These are phyloP conservation scores for Rhodosorus marinus DNA, from an alignment of 23 red algal species.

Conservation along the genomic window DNA sequence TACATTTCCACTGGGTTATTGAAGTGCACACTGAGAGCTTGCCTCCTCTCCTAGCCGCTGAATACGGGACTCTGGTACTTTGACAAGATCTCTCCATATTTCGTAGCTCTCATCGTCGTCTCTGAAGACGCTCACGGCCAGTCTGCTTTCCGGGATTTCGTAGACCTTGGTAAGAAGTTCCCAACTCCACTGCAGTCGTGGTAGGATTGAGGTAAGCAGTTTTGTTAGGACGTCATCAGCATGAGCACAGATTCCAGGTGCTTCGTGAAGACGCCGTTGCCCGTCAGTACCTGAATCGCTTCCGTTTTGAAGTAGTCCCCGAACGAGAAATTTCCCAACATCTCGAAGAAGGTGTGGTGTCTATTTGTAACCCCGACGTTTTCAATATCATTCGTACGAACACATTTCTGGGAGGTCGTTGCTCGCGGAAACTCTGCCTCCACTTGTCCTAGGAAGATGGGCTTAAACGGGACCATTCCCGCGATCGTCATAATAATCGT, in stretches of 20 bases:
- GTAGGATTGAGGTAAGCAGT: too few relatives aligned
- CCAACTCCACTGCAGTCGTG: too few relatives aligned
- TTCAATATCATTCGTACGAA: slow-evolving; percentile 88
- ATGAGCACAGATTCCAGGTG: too few relatives aligned
- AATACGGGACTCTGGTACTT: slow-evolving; percentile 31
- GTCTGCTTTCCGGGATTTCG: slow-evolving; percentile 47
- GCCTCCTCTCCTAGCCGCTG: slow-evolving; percentile 33
- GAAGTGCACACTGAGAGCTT: too few relatives aligned
- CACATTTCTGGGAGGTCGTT: slow-evolving; percentile 59
- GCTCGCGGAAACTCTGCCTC: slow-evolving; percentile 23
- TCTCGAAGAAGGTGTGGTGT: slow-evolving; percentile 99
- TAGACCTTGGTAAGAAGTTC: slow-evolving; percentile 69
- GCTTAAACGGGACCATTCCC: slow-evolving; percentile 98
- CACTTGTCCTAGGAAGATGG: slow-evolving; percentile 40
- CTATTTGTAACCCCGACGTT: slow-evolving; percentile 73
- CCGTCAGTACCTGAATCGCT: slow-evolving; percentile 34
- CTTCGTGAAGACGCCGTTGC: too few relatives aligned
- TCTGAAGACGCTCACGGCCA: slow-evolving; percentile 60
- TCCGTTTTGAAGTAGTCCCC: slow-evolving; percentile 90
- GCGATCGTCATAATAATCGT: slow-evolving; percentile 93
- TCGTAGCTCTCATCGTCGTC: slow-evolving; percentile 66
- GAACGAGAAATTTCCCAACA: slow-evolving; percentile 98
- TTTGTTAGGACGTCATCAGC: too few relatives aligned
- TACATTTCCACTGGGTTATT: too few relatives aligned
- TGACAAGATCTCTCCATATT: slow-evolving; percentile 76